A percentile compares a stretch with the other conserved stretches of the same genome.
These are phyloP conservation scores for Trichoderma asperelloides DNA, from an alignment of 495 filamentous ascomycete species.

Conservation along the genomic window DNA sequence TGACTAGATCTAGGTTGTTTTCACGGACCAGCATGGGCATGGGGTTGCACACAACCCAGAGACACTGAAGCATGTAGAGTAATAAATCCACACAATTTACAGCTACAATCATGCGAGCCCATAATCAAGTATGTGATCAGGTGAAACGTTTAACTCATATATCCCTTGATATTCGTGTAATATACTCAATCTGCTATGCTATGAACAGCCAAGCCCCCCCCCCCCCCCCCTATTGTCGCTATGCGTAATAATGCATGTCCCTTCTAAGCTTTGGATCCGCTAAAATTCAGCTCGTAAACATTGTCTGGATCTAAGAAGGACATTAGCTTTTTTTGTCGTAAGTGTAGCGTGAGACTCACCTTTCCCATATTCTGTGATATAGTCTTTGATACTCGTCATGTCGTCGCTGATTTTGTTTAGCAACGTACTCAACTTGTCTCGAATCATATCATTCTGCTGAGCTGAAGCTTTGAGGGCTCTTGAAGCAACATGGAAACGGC, in stretches of 20 bases:
- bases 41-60: constrained; percentile 22
- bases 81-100: background rate
- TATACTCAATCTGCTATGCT: background rate
- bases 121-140: background rate
- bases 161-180: background rate
- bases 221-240: background rate
- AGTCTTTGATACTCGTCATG: constrained; percentile 44
- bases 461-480: constrained; percentile 45
- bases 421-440: constrained; percentile 36
- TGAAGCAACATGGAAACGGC: constrained; percentile 53
- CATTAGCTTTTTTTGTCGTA: constrained; percentile 9
- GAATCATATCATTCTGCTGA: constrained; percentile 42
- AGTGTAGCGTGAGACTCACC: constrained; percentile 15
- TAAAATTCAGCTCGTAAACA: constrained; percentile 35
- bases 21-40: constrained; percentile 25
- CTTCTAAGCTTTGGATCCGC: background rate
- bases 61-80: constrained; percentile 18
- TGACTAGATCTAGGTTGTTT: constrained; percentile 13
- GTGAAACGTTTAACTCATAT: background rate
- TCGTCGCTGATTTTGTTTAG: constrained; percentile 39
- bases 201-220: too few species aligned
- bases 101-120: background rate
- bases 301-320: constrained; percentile 40
- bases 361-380: constrained; percentile 45
- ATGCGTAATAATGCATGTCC: background rate